phyloP scores from a whole-genome alignment of 352 stramenopile genomes.

The Phytophthora parvispora region DNA sequence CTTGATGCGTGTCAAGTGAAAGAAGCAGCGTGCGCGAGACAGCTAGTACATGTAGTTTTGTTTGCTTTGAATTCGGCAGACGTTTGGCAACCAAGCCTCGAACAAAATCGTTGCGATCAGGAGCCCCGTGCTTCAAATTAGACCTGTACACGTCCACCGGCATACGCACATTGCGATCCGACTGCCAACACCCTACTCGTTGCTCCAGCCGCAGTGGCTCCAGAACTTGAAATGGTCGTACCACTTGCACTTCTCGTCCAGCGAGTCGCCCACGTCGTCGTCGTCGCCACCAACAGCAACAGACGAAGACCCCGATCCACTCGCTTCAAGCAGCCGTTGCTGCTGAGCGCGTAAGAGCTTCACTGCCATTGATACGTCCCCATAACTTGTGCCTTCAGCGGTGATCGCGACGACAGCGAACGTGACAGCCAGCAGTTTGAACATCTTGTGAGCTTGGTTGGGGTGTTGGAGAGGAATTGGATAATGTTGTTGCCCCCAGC shows the following conservation, averaged over 20 bases:
- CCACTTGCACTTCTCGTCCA: constrained; percentile 18
- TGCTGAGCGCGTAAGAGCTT: background rate
- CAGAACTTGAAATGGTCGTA: constrained; percentile 21
- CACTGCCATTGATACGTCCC: background rate
- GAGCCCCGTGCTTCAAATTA: too few species aligned
- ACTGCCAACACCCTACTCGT: background rate
- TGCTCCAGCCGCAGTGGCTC: constrained; percentile 13
- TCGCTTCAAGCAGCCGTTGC: constrained; percentile 3
- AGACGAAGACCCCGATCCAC: background rate
- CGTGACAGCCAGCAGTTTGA: constrained; percentile 12
- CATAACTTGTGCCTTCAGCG: background rate
- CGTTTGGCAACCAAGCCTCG: too few species aligned
- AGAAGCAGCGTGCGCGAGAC: too few species aligned
- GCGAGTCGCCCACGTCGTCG: background rate
- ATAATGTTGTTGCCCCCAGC: background rate
- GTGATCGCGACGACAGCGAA: background rate
- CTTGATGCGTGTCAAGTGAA: too few species aligned
- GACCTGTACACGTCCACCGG: too few species aligned
- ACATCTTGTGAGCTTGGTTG: constrained; percentile 1
- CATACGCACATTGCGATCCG: too few species aligned
- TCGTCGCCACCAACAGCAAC: background rate
- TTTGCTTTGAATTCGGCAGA: too few species aligned
- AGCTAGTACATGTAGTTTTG: too few species aligned
- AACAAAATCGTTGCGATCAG: too few species aligned
- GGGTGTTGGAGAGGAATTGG: background rate